Conservation (phyloP, 2,329 filamentous ascomycete genomes). For the Xylariaceae sp. region DNA sequence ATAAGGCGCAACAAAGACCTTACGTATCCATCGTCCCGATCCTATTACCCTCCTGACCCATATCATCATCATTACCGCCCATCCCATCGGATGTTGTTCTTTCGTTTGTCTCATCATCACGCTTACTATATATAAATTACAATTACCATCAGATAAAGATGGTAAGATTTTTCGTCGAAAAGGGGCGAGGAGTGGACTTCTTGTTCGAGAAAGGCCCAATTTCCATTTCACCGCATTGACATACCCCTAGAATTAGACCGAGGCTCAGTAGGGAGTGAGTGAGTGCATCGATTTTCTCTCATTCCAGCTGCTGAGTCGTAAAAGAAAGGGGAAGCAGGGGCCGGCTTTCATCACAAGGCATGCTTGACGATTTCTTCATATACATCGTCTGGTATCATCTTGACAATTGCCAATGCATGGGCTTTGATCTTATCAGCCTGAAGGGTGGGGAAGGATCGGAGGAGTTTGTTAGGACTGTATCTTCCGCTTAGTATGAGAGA, state of each 20-base stretch:
- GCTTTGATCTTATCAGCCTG: constrained; percentile 80
- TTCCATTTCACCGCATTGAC: too few relatives aligned
- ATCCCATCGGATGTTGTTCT: neutral
- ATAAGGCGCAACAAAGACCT: too few relatives aligned
- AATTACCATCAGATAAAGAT: neutral
- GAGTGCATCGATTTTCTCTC: too few relatives aligned
- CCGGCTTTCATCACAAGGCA: constrained; percentile 53
- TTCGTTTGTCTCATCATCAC: constrained; percentile 3
- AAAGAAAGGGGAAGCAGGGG: neutral
- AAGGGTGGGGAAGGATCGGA: constrained; percentile 80
- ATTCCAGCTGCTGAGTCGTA: neutral
- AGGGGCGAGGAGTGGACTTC: too few relatives aligned
- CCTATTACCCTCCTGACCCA: too few relatives aligned
- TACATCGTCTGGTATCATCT: constrained; percentile 83
- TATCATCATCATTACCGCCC: too few relatives aligned
- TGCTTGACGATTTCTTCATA: constrained; percentile 88
- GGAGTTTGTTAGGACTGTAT: constrained; percentile 80
- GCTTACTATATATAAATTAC: constrained; percentile 11
- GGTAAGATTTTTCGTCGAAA: too few relatives aligned
- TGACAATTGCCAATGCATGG: constrained; percentile 78
- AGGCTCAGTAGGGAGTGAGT: too few relatives aligned
- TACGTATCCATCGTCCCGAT: too few relatives aligned
- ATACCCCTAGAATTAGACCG: too few relatives aligned
- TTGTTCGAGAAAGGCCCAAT: too few relatives aligned
- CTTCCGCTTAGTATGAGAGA: constrained; percentile 4